Evolutionary conservation across 1,139 yeast genomes (phyloP).

Genomic region (Saccharomyces pastorianus): DNA sequence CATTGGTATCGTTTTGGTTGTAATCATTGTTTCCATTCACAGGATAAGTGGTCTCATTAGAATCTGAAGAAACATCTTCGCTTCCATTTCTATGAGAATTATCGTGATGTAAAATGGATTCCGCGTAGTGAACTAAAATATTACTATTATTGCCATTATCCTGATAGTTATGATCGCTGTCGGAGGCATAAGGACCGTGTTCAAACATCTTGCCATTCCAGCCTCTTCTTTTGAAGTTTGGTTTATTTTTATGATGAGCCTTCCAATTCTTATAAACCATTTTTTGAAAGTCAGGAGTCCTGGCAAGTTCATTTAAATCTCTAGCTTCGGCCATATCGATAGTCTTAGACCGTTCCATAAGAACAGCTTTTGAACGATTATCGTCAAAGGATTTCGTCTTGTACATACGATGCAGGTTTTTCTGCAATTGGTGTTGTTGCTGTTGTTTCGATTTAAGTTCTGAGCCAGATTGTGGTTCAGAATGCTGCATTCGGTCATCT

Average conservation of each 20-base stretch:
- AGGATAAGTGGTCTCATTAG: not conserved
- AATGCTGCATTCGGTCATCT: slow-evolving; percentile 4
- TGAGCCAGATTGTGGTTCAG: not conserved
- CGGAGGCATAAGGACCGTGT: slow-evolving; percentile 11
- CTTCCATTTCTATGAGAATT: slow-evolving; percentile 2
- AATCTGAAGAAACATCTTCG: not conserved
- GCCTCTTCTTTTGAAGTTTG: slow-evolving; percentile 15
- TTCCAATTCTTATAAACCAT: slow-evolving; percentile 32
- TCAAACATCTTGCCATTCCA: slow-evolving; percentile 10
- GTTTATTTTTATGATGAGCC: slow-evolving; percentile 15
- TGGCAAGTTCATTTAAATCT: slow-evolving; percentile 26
- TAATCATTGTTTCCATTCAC: not conserved
- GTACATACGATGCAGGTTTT: not conserved
- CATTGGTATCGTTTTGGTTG: not conserved
- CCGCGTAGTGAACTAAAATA: slow-evolving; percentile 4
- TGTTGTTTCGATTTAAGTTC: not conserved
- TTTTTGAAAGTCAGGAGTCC: slow-evolving; percentile 42
- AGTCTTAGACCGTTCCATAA: slow-evolving; percentile 41
- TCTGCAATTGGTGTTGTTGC: not conserved
- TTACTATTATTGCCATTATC: slow-evolving; percentile 21
- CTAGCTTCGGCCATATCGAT: slow-evolving; percentile 34
- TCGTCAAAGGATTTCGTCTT: not conserved
- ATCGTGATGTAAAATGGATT: slow-evolving; percentile 5
- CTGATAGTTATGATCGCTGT: slow-evolving; percentile 7
- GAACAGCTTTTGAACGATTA: slow-evolving; percentile 9